A percentile compares a stretch with the other conserved stretches of the same genome.
These are phyloP conservation scores for Colletotrichum horii DNA, from an alignment of 2,329 filamentous ascomycete genomes.

Conservation along the genomic window DNA sequence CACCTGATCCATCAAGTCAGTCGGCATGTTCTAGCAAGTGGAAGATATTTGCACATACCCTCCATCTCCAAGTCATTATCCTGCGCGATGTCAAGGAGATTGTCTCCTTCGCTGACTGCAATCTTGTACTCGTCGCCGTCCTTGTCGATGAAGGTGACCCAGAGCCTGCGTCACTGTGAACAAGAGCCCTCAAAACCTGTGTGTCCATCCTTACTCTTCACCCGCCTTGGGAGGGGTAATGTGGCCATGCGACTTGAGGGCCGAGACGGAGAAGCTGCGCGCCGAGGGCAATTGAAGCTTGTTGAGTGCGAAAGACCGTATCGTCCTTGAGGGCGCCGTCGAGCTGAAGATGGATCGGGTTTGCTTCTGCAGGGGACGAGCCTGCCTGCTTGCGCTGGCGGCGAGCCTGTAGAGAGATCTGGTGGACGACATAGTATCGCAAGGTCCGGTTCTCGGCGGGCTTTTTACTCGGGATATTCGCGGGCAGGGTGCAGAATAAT, in stretches of 20 bases:
- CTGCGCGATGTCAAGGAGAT: conserved; percentile 93
- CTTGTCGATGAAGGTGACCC: conserved; percentile 93
- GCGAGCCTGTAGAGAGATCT: conserved; percentile 35
- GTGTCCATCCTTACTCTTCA: conserved; percentile 76
- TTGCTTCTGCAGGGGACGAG: conserved; percentile 28
- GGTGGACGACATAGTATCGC: conserved; percentile 2
- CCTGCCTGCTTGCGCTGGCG: conserved; percentile 31
- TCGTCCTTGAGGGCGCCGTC: background rate
- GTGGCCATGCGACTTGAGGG: conserved; percentile 73
- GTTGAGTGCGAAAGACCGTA: background rate
- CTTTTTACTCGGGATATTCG: background rate
- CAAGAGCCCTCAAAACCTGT: background rate
- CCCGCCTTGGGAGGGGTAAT: conserved; percentile 84
- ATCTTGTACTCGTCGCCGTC: conserved; percentile 78
- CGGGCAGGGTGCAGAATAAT: background rate
- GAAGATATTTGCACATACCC: conserved; percentile 50
- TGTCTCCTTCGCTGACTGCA: conserved; percentile 84
- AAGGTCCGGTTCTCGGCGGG: background rate
- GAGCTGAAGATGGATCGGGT: background rate
- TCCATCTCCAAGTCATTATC: conserved; percentile 98
- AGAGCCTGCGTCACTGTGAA: conserved; percentile 61
- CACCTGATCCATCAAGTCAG: conserved; percentile 54
- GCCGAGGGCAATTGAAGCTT: conserved; percentile 19
- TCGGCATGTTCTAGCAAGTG: accelerated
- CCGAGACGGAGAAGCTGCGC: conserved; percentile 70